Conservation (phyloP, 352 stramenopile species). For the Phytopythium ostracodes region DNA sequence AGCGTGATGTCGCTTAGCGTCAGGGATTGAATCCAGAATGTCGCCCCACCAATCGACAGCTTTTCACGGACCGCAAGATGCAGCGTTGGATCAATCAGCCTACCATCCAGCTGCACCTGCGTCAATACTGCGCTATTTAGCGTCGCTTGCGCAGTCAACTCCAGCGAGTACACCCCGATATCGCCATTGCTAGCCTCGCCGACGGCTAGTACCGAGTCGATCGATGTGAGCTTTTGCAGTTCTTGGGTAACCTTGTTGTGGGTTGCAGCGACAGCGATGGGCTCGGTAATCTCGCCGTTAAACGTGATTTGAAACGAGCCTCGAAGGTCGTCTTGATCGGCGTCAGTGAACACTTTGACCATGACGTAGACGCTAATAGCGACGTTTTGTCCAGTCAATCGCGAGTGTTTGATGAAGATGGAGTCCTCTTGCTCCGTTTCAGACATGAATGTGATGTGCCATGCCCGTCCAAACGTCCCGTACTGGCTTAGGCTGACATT, state of each 20-base stretch:
- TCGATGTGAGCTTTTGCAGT: conserved; percentile 52
- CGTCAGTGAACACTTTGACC: conserved; percentile 56
- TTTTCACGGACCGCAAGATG: conserved; percentile 61
- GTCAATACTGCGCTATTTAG: conserved; percentile 28
- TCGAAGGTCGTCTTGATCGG: conserved; percentile 48
- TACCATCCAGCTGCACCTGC: conserved; percentile 33
- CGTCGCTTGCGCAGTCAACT: conserved; percentile 37
- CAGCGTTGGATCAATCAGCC: conserved; percentile 51
- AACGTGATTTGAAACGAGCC: conserved; percentile 62
- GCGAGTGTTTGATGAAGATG: conserved; percentile 74
- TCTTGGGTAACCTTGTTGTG: conserved; percentile 70
- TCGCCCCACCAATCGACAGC: conserved; percentile 24
- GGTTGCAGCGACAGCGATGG: conserved; percentile 55
- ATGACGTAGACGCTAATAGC: conserved; percentile 67
- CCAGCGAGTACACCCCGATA: conserved; percentile 54
- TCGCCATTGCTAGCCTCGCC: conserved; percentile 36
- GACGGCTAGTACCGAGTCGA: conserved; percentile 63
- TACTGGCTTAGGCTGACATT: conserved; percentile 75
- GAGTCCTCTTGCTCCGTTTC: conserved; percentile 49
- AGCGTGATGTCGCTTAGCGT: conserved; percentile 44
- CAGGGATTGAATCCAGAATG: conserved; percentile 42
- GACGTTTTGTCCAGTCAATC: conserved; percentile 65
- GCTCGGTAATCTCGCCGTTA: conserved; percentile 42
- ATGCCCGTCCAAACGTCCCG: conserved; percentile 71
- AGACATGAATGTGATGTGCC: conserved; percentile 90